Base-by-base conservation (phyloP, 108 stramenopile genomes). In the Mediolabrus comicus region DNA sequence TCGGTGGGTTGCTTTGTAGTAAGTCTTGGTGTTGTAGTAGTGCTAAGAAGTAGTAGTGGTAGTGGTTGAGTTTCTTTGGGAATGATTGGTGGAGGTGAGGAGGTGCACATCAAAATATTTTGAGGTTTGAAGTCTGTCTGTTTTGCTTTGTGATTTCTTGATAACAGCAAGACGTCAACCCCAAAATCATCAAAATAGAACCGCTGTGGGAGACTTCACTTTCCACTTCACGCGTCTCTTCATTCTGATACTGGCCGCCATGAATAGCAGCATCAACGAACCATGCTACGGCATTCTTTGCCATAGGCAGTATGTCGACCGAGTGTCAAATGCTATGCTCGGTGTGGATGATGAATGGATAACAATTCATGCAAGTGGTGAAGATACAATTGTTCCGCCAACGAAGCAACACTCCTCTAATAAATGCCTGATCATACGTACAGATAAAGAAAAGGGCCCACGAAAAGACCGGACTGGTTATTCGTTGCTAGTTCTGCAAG, bases 281-380 rank as follows among this genome's bases (percentile, higher is more conserved):
- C 52, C 38, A 16, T 55, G 59, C 39, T 79, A 70, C 41, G 78
- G 61, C 53, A 39, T 79, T 60, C 59, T 79, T 12, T 74, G 73
- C 39, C 78, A 79, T 27, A 58, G 74, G 4, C 73, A 79, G 36
- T 74, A 75, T 58, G 51, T 68, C 26, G 68, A 74, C 30, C 64
- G 72, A 28, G 65, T 79, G 17, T 29, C 59, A 9, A 74, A 79
- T 16, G 73, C 73, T 22, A 39, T 79, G 32, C 54, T 75, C 24
- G 46, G 53, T 19, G 27, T 35, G 8, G 67, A 16, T 7, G 61
- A 69, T 34, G 19, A 35, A 25, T 79, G 78, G 78, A 14, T 38
- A 22, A 54, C 58, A 33, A 26, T 79, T 24, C 7, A 22, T 33
- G 33, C 33, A n/a, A 24, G 22, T 9, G 46, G 22, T 22, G 22